A percentile compares a stretch with the other conserved stretches of the same genome.
Conservation (phyloP, 1,284 basidiomycete species). For the Fistulinella staudtii region DNA sequence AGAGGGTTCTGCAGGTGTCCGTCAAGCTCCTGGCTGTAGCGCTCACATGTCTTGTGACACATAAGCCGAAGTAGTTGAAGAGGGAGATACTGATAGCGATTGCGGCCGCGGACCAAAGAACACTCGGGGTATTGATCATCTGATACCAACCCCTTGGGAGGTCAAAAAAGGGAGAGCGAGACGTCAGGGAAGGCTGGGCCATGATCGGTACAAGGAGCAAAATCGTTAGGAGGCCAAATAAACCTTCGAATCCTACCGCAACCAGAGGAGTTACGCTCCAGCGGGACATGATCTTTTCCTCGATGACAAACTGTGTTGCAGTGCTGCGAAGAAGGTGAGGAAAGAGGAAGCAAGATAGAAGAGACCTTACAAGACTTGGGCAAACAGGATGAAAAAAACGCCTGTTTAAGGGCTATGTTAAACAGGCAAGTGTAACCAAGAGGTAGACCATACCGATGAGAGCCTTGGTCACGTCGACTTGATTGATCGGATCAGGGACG, state of each 20-base stretch:
- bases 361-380: slow-evolving; percentile 87
- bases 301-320: slow-evolving; percentile 91
- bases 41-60: slow-evolving; percentile 86
- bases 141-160: slow-evolving; percentile 87
- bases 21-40: slow-evolving; percentile 88
- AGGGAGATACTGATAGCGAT: slow-evolving; percentile 85
- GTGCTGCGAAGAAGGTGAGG: slow-evolving; percentile 49
- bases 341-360: slow-evolving; percentile 11
- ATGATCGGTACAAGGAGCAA: slow-evolving; percentile 73
- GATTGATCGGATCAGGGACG: slow-evolving; percentile 43
- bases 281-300: slow-evolving; percentile 78
- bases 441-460: slow-evolving; percentile 52
- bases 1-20: slow-evolving; percentile 93
- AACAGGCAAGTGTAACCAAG: slow-evolving; percentile 3
- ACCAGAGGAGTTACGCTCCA: slow-evolving; percentile 90
- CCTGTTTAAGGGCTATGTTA: slow-evolving; percentile 40
- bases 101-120: slow-evolving; percentile 74
- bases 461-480: slow-evolving; percentile 59
- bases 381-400: slow-evolving; percentile 89
- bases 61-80: slow-evolving; percentile 95
- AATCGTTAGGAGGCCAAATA: slow-evolving; percentile 85
- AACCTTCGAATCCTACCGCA: slow-evolving; percentile 92
- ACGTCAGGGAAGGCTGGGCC: slow-evolving; percentile 49
- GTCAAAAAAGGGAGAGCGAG: slow-evolving; percentile 83
- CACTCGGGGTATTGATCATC: slow-evolving; percentile 75